Evolutionary conservation across 345 rosid species (phyloP).

Genomic region (Eucalyptus leucophloia): DNA sequence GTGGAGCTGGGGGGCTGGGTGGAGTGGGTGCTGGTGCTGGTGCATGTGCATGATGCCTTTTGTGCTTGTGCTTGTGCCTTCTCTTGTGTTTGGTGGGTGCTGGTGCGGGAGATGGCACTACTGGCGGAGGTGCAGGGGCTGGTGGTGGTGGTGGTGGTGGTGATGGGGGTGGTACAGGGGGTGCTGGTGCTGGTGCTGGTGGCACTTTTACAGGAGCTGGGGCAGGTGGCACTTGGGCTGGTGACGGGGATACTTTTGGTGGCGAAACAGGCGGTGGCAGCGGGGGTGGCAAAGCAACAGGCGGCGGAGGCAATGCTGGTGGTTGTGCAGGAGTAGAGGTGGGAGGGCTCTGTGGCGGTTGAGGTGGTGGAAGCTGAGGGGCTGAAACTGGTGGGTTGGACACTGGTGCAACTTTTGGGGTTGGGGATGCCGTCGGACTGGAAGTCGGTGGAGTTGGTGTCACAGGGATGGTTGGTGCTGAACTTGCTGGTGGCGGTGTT

Average conservation of each 20-base stretch:
- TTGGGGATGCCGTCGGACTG: conserved; percentile 35
- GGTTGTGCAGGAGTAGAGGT: not conserved
- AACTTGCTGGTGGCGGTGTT: conserved; percentile 21
- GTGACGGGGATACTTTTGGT: conserved; percentile 15
- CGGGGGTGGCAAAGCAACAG: conserved; percentile 28
- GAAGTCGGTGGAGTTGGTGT: conserved; percentile 30
- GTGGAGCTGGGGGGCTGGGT: conserved; percentile 89
- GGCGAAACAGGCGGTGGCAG: conserved; percentile 43
- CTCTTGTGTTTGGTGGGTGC: conserved; percentile 54
- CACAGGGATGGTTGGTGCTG: not conserved
- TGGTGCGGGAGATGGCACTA: conserved; percentile 24
- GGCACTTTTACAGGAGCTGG: conserved; percentile 10
- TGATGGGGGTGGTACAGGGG: conserved; percentile 21
- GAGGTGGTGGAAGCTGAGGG: conserved; percentile 37
- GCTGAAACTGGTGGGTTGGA: conserved; percentile 44
- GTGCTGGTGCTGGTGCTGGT: conserved; percentile 11
- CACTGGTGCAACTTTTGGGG: conserved; percentile 62
- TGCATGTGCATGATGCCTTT: conserved; percentile 58
- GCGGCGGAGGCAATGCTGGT: conserved; percentile 36
- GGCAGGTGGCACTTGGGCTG: not conserved
- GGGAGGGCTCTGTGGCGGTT: not conserved
- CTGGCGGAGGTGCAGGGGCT: conserved; percentile 6
- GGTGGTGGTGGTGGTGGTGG: not conserved
- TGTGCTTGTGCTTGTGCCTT: conserved; percentile 46
- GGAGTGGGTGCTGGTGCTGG: conserved; percentile 67